phyloP scores from a whole-genome alignment of 2,329 filamentous ascomycete genomes.

The Ilyonectria robusta region DNA sequence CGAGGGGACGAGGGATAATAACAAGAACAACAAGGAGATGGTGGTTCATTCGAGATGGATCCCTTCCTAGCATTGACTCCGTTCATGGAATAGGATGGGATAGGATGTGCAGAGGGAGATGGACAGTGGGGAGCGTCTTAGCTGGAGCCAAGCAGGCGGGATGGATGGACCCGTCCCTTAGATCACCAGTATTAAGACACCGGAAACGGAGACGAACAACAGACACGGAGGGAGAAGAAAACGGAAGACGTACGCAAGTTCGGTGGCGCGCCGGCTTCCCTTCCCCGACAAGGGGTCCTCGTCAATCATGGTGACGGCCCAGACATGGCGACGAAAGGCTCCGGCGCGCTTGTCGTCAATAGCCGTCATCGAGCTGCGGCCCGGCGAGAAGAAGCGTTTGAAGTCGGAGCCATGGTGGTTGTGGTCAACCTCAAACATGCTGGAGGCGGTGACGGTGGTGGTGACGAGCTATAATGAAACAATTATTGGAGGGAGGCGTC shows the following conservation, averaged over 20 bases:
- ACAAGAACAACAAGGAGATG: background rate
- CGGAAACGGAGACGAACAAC: background rate
- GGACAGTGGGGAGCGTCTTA: background rate
- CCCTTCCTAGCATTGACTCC: background rate
- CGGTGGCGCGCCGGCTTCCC: constrained; percentile 38
- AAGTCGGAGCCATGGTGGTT: constrained; percentile 47
- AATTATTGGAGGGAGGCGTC: constrained; percentile 15
- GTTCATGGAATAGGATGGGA: background rate
- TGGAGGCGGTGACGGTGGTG: constrained; percentile 10
- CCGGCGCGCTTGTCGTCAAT: constrained; percentile 47
- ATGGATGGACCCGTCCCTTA: constrained; percentile 2
- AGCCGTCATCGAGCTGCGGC: constrained; percentile 47
- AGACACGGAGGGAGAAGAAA: constrained; percentile 9
- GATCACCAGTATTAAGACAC: constrained; percentile 8
- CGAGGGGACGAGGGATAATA: constrained; percentile 6
- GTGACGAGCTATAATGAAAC: constrained; percentile 23
- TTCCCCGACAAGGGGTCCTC: constrained; percentile 41
- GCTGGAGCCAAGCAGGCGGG: constrained; percentile 1
- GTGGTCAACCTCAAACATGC: constrained; percentile 47
- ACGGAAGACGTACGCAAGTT: constrained; percentile 40
- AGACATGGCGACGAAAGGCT: constrained; percentile 47
- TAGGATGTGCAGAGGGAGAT: constrained; percentile 1
- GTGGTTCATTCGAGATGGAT: constrained; percentile 6
- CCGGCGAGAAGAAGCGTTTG: constrained; percentile 46
- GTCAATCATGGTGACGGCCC: constrained; percentile 48